Base-by-base conservation (phyloP, 1,284 basidiomycete species). In the Tranzscheliella williamsii region DNA sequence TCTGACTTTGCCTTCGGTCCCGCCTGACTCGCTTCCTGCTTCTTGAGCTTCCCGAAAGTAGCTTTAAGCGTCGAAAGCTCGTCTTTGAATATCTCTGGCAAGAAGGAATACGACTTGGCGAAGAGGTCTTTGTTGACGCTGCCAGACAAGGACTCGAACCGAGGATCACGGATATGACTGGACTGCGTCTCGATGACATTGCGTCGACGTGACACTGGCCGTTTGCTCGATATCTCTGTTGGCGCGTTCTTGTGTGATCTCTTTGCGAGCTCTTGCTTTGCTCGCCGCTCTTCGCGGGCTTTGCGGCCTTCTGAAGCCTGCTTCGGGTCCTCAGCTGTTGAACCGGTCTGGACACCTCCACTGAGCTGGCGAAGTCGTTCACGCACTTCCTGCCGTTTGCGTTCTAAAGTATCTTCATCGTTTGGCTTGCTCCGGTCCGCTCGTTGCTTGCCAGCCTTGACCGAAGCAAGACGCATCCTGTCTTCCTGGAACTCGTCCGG, bases 191-290 rank as follows among this genome's bases (percentile, higher is more conserved):
- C 88, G 6, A 93, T 83, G 2, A 90, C 87, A n/a, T 81, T 81
- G 43, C 91, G 82, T 44, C 82, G 83, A 12, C 93, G 85, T 3
- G 88, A 85, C 2, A 95, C 90, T 1, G 91, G 90, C 64, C 84
- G 84, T 78, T 94, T 95, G 0, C 91, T 90, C 6, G 88, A 88
- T 56, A 90, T 82, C 81, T 84, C 4, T 91, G 94, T 2, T 90
- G 94, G 51, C 88, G 93, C 91, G 80, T 95, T 88, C 75, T 97
- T 97, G 76, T 85, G 85, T 4, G 84, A 79, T 35, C 93, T 83
- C 76, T 87, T 88, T 18, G 36, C 54, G 32, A 38, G 64, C 48
- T 45, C 50, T 47, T 35, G 60, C 50, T 20, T 9, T 11, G 66
- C 40, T 50, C 46, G 23, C 11, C 43, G 38, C 21, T 47, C 29